Percentiles rank a stretch among this genome's conserved stretches.
Conservation (phyloP, 805 yeast genomes). For the Saturnispora dispora region DNA sequence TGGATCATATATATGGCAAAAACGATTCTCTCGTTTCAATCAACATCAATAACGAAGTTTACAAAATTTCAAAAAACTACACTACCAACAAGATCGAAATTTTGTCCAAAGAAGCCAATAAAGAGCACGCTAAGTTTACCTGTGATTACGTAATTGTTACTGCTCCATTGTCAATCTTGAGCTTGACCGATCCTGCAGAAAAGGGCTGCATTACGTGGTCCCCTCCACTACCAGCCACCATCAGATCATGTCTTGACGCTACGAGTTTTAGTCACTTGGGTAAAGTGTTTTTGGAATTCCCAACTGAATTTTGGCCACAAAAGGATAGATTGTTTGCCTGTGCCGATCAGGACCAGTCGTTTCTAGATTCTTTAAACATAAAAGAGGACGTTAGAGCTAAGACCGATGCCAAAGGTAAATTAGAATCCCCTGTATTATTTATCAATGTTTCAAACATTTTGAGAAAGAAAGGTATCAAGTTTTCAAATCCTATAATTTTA, state of each 20-base stretch:
- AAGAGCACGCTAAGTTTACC: constrained; percentile 11
- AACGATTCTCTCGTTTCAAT: constrained; percentile 11
- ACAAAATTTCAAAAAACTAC: constrained; percentile 18
- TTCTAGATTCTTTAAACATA: constrained; percentile 13
- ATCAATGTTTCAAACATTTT: constrained; percentile 22
- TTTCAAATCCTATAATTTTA: constrained; percentile 32
- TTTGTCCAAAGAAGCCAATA: constrained; percentile 9
- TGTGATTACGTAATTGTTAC: constrained; percentile 39
- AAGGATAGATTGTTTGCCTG: constrained; percentile 27
- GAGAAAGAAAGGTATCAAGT: constrained; percentile 7
- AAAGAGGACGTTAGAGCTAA: background rate
- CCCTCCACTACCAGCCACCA: constrained; percentile 28
- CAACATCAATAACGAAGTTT: constrained; percentile 19
- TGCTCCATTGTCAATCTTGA: constrained; percentile 41
- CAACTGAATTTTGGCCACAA: constrained; percentile 37
- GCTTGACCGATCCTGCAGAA: constrained; percentile 23
- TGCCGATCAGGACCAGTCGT: constrained; percentile 23
- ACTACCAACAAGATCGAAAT: constrained; percentile 16
- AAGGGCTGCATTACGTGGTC: constrained; percentile 26
- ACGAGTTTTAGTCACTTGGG: constrained; percentile 36
- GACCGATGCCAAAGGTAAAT: background rate
- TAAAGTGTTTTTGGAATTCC: constrained; percentile 40
- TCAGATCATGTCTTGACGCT: constrained; percentile 19
- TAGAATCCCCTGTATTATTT: constrained; percentile 24
- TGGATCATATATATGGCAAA: constrained; percentile 9